Base-by-base conservation (phyloP, 1,139 yeast species). In the Debaryomyces robertsiae region DNA sequence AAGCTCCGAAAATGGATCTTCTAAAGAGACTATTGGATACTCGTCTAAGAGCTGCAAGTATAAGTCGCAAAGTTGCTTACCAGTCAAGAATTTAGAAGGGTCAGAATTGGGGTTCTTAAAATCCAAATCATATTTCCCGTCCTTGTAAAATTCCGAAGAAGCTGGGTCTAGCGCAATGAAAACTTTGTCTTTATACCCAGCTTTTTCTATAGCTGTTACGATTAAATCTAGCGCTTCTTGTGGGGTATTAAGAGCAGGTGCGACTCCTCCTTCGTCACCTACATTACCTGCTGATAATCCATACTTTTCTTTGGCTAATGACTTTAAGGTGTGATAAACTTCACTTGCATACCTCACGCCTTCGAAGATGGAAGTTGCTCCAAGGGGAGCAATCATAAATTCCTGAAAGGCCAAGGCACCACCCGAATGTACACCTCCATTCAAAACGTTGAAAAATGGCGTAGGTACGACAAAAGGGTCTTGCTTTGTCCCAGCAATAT, bases 231-330 rank as follows among this genome's bases (percentile, higher is more conserved):
- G 78, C 57, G 97, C 97, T 79, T 91, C 97, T 70, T 81, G 87
- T 65, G 98, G 90, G 58, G 95, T 80, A 54, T 84, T 79, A 59
- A 91, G 82, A 73, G 88, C 87, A 70, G 98, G 98, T 60, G 97
- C 97, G 78, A 91, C 96, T 81, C 98, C 98, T 83, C 98, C 97
- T 80, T 91, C 97, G 74, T 91, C 98, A 82, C 98, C 98, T 66
- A 91, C 97, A 77, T 91, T 91, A 75, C 96, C 97, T 61, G 98
- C 98, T 50, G 95, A 84, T 65, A 86, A 84, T 67, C 98, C 98
- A 82, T 90, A 91, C 70, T 75, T 79, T 82, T 86, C 82, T 82
- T 87, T 87, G 69, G 97, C 84, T 61, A 86, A 76, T 52, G 90
- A 72, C 81, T 91, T 91, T 73, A 91, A 83, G 75, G 79, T 77